Base-by-base conservation (phyloP, 192 early-diverging fungal species). In the Cladochytrium replicatum region DNA sequence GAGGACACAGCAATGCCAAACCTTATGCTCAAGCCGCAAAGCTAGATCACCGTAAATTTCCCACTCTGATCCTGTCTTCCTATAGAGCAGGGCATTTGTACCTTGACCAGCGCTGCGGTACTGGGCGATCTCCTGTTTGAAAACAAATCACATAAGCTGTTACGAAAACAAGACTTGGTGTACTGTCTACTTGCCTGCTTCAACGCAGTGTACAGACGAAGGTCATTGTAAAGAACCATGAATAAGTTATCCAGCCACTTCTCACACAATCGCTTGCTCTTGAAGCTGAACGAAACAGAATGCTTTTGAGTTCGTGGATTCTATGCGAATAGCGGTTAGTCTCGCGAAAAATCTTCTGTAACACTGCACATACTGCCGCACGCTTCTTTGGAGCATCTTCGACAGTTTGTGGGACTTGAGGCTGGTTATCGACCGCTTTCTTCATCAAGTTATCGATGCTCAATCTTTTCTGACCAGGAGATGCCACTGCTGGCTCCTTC, bases 211-310 rank as follows among this genome's bases (percentile, higher is more conserved):
- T 96, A 99, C 11, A 91, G 77, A 21, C 96, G 84, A 31, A 99
- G 72, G 55, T 96, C 91, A 46, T 96, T 93, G 57, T 93, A 99
- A 37, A 99, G 67, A 2, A 99, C 89, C 96, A 99, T 96, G 47
- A 97, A 97, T 39, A 94, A 69, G 66, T 99, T 97, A 60, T 99
- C 96, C 43, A 99, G 75, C 96, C 96, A 99, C 52, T 95, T 89
- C 56, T 99, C 96, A 53, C 96, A 99, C 32, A 99, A 79, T 19
- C 96, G 74, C 79, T 99, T 99, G 74, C 88, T 85, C 47, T 82
- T 78, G 64, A 91, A 91, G 2, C 78, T 83, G 52, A 89, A 91
- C 15, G 61, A 68, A 27, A 64, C 29, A 13, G 4, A 47, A 13
- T 24, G 48, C 15, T n/a, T 50, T 19, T n/a, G 48, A 15, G 48